These are phyloP conservation scores for Beauveria medogensis DNA, from an alignment of 2,329 filamentous ascomycete genomes.

Conservation along the genomic window DNA sequence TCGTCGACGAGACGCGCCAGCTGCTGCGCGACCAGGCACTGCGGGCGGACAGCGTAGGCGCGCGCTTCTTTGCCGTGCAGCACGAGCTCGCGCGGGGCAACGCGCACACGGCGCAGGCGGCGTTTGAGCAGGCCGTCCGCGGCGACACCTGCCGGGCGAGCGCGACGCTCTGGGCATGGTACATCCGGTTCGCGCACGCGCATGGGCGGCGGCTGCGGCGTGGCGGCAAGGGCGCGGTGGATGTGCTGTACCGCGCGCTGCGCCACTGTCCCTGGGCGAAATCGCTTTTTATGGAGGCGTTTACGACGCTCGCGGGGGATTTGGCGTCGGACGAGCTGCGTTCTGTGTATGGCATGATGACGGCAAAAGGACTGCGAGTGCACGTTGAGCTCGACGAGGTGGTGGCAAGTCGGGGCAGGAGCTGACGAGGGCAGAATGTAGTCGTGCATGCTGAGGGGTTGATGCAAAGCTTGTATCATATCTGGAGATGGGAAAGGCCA, in stretches of 20 bases:
- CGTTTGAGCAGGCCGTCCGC: conserved; percentile 44
- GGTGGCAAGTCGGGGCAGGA: conserved; percentile 23
- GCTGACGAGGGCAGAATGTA: not conserved
- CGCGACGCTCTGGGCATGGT: conserved; percentile 40
- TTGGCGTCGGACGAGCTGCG: conserved; percentile 42
- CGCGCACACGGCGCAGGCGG: conserved; percentile 39
- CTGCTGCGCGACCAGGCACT: conserved; percentile 49
- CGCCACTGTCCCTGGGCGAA: conserved; percentile 42
- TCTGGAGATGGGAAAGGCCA: too few relatives aligned
- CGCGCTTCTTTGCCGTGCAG: conserved; percentile 42
- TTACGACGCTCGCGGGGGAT: conserved; percentile 33
- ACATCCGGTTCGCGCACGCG: conserved; percentile 38
- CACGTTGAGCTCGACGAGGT: conserved; percentile 46
- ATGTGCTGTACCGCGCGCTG: conserved; percentile 40
- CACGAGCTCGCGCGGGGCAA: conserved; percentile 42
- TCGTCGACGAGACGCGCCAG: conserved; percentile 69
- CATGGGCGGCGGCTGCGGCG: conserved; percentile 27
- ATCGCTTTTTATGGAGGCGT: conserved; percentile 43
- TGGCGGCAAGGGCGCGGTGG: conserved; percentile 26
- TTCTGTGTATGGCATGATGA: conserved; percentile 40
- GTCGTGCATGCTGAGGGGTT: too few relatives aligned
- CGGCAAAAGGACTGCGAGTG: conserved; percentile 40
- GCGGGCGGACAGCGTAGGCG: conserved; percentile 33
- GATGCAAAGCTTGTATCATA: too few relatives aligned
- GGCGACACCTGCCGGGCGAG: conserved; percentile 32